phyloP scores from a whole-genome alignment of 768 basidiomycete species.

The Exsudoporus frostii region DNA sequence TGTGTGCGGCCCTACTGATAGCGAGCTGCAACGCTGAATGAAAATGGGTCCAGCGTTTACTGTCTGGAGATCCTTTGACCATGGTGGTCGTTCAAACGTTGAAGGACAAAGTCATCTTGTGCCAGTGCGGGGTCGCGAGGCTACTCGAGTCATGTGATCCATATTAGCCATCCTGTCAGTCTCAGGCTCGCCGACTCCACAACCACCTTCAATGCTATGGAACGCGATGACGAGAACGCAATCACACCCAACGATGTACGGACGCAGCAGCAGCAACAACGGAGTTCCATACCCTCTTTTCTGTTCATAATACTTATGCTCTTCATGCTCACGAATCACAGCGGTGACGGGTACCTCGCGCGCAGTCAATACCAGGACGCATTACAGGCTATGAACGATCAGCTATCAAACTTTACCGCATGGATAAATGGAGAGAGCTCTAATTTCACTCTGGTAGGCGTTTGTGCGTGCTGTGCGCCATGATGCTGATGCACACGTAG shows the following conservation, averaged over 20 bases:
- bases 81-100: constrained; percentile 8
- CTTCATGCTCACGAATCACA: constrained; percentile 77
- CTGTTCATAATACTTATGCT: constrained; percentile 72
- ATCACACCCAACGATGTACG: constrained; percentile 8
- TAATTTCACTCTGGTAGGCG: constrained; percentile 62
- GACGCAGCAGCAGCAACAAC: constrained; percentile 37
- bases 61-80: constrained; percentile 29
- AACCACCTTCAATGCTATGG: constrained; percentile 22
- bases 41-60: constrained; percentile 50
- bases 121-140: not conserved
- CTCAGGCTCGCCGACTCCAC: not conserved
- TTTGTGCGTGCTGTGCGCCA: not conserved
- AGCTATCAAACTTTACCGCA: constrained; percentile 69
- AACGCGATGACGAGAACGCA: constrained; percentile 27
- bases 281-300: constrained; percentile 68
- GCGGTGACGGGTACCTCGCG: constrained; percentile 61
- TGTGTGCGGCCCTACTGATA: constrained; percentile 48
- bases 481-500: constrained; percentile 32
- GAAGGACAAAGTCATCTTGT: not conserved
- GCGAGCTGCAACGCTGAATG: constrained; percentile 52
- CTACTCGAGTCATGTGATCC: constrained; percentile 22
- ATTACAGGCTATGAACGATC: constrained; percentile 53
- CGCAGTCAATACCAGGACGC: constrained; percentile 65
- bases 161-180: not conserved
- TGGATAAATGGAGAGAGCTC: constrained; percentile 69